Conservation (phyloP, 768 basidiomycete species). For the Russula abietina region DNA sequence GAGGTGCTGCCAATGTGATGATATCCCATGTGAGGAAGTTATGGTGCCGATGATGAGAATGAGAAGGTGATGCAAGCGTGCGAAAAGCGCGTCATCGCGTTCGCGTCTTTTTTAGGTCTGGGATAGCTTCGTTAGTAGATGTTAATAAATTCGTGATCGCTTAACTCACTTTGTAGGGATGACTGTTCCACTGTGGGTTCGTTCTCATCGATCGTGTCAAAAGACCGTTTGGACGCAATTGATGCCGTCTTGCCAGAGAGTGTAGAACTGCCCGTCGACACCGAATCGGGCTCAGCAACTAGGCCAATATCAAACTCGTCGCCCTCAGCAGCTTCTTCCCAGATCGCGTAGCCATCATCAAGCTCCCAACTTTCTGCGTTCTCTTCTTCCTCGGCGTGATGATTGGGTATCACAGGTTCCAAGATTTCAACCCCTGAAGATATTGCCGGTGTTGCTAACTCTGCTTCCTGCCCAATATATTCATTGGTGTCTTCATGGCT, state of each 20-base stretch:
- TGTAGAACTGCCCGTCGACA: slow-evolving; percentile 17
- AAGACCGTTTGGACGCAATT: slow-evolving; percentile 16
- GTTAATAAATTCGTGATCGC: not conserved
- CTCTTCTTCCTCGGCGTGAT: slow-evolving; percentile 9
- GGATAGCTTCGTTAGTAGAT: not conserved
- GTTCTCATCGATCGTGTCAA: slow-evolving; percentile 9
- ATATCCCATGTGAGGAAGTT: not conserved
- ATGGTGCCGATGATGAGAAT: not conserved
- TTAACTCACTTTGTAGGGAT: slow-evolving; percentile 13
- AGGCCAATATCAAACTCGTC: slow-evolving; percentile 10
- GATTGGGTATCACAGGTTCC: not conserved
- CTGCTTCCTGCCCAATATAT: not conserved
- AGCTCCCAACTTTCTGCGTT: slow-evolving; percentile 21
- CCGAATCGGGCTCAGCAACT: slow-evolving; percentile 14
- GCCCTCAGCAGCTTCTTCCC: slow-evolving; percentile 13
- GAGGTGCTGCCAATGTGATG: not conserved
- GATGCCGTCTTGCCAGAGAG: slow-evolving; percentile 13
- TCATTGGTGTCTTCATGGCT: not conserved
- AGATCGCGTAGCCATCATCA: slow-evolving; percentile 15
- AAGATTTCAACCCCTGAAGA: not conserved
- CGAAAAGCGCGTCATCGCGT: slow-evolving; percentile 3
- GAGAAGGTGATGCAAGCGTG: not conserved
- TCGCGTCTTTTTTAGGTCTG: slow-evolving; percentile 19
- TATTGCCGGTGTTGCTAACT: slow-evolving; percentile 1
- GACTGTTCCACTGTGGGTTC: slow-evolving; percentile 1